These are phyloP conservation scores for Hymenoscyphus fructigenus DNA, from an alignment of 2,329 filamentous ascomycete species.

Conservation along the genomic window DNA sequence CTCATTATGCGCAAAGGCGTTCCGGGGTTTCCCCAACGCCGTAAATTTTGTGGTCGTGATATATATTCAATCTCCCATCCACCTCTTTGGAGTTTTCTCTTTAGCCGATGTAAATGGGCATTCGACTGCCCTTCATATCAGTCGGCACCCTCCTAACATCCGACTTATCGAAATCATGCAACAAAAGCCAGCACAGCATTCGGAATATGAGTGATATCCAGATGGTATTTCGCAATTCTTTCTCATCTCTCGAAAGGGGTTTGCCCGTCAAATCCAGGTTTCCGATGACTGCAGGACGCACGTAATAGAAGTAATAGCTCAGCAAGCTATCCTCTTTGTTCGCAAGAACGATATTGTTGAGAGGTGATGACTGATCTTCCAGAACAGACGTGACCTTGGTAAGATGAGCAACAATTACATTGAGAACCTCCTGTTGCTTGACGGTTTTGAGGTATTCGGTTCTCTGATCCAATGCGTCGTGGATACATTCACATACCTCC, in stretches of 20 bases:
- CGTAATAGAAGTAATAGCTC: constrained; percentile 50
- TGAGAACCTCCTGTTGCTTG: constrained; percentile 26
- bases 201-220: constrained; percentile 56
- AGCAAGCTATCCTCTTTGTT: constrained; percentile 52
- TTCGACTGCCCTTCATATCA: constrained; percentile 51
- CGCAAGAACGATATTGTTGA: constrained; percentile 42
- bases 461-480: constrained; percentile 29
- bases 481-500: constrained; percentile 31
- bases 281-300: constrained; percentile 44
- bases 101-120: constrained; percentile 51
- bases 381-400: constrained; percentile 44
- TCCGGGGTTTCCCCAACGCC: not conserved
- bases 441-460: constrained; percentile 26
- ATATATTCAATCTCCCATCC: not conserved
- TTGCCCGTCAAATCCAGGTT: constrained; percentile 35
- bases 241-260: constrained; percentile 12
- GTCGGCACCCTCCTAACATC: constrained; percentile 54
- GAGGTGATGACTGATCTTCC: constrained; percentile 40
- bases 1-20: not conserved
- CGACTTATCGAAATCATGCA: constrained; percentile 55
- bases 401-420: constrained; percentile 31
- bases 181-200: constrained; percentile 57
- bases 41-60: not conserved
- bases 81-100: no score
- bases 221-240: constrained; percentile 38